A percentile compares a stretch with the other conserved stretches of the same genome.
Conservation (phyloP, 768 basidiomycete genomes). For the Coprinopsis cinerea region DNA sequence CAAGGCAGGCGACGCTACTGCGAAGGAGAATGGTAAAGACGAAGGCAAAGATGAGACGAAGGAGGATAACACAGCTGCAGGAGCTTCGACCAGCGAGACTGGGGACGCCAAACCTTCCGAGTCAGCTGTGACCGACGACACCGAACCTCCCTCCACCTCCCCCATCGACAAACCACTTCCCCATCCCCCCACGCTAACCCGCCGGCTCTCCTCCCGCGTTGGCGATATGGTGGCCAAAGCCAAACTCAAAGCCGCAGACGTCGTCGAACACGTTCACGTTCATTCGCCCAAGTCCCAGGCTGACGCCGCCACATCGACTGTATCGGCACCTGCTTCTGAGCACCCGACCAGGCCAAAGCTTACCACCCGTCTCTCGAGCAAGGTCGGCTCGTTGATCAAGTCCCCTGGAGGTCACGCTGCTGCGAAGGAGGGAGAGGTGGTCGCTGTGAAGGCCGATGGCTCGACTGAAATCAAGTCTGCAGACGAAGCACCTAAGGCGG, state of each 20-base stretch:
- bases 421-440: neutral
- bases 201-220: neutral
- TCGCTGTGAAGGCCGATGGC: no score
- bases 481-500: neutral
- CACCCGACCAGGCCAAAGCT: conserved; percentile 1
- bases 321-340: neutral
- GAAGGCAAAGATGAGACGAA: neutral
- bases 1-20: neutral
- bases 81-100: neutral
- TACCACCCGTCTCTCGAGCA: conserved; percentile 1
- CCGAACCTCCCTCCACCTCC: neutral
- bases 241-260: neutral
- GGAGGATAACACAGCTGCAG: neutral
- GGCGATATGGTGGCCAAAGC: neutral
- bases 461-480: no score
- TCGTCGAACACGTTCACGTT: neutral
- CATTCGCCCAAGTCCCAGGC: neutral
- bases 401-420: neutral
- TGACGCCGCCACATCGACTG: neutral
- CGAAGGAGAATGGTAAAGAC: neutral
- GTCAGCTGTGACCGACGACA: neutral
- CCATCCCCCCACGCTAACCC: neutral
- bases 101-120: neutral
- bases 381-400: conserved; percentile 2
- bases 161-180: neutral